Evolutionary conservation across 257 asterid species (phyloP).

Genomic region (Salvia splendens): DNA sequence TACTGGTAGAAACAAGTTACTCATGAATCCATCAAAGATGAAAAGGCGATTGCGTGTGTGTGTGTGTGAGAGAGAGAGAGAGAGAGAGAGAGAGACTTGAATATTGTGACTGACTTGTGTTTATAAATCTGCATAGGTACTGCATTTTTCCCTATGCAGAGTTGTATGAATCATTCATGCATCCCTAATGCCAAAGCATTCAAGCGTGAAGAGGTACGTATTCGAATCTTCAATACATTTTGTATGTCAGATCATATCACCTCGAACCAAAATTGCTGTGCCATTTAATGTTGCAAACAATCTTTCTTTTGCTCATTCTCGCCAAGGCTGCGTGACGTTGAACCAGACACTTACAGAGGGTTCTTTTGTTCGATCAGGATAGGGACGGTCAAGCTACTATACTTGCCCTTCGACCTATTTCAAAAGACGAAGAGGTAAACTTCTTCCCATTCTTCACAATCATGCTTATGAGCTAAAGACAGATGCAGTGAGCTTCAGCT

Average conservation of each 20-base stretch:
- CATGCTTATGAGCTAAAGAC: background rate
- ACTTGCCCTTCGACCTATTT: constrained; percentile 61
- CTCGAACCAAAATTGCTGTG: background rate
- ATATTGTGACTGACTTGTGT: constrained; percentile 13
- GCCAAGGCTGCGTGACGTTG: background rate
- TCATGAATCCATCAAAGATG: too few relatives aligned
- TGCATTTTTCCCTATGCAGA: constrained; percentile 87
- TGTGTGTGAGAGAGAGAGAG: background rate
- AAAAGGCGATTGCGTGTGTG: too few relatives aligned
- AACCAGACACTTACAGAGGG: constrained; percentile 1
- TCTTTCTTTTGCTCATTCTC: background rate
- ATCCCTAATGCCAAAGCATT: constrained; percentile 88
- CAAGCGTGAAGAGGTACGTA: constrained; percentile 80
- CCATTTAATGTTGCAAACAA: too few relatives aligned
- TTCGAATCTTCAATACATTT: constrained; percentile 1
- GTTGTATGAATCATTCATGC: constrained; percentile 96
- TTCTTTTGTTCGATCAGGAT: constrained; percentile 52
- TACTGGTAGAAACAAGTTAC: too few relatives aligned
- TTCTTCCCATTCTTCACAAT: constrained; percentile 6
- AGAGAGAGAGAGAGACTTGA: background rate
- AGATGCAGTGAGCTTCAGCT: constrained; percentile 1
- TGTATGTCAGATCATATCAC: background rate
- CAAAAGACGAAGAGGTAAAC: constrained; percentile 77
- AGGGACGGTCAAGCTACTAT: constrained; percentile 82
- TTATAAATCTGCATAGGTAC: constrained; percentile 57